Conservation (phyloP, 164 flowering plant genomes). For the Tetrastigma voinierianum region DNA sequence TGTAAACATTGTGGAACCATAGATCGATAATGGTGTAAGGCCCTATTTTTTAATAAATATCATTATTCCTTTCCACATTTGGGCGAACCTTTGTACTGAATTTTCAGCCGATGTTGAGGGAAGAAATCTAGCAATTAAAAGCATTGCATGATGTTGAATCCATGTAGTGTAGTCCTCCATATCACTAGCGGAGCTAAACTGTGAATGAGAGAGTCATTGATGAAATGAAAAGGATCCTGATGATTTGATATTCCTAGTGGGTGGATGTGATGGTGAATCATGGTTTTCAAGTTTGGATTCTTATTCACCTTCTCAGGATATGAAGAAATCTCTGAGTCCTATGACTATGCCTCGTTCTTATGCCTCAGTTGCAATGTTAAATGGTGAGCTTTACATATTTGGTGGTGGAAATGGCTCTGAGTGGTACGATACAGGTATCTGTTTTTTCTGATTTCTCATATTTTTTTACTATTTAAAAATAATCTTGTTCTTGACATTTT, state of each 20-base stretch:
- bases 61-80: too few relatives aligned
- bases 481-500: background rate
- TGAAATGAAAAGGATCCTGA: slow-evolving; percentile 23
- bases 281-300: slow-evolving; percentile 56
- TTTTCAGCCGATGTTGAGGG: slow-evolving; percentile 30
- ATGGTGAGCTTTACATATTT: slow-evolving; percentile 55
- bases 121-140: too few relatives aligned
- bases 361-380: slow-evolving; percentile 53
- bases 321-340: slow-evolving; percentile 49
- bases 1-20: too few relatives aligned
- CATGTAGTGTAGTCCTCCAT: slow-evolving; percentile 19
- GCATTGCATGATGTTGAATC: slow-evolving; percentile 33
- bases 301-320: slow-evolving; percentile 58
- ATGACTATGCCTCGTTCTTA: slow-evolving; percentile 66
- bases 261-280: slow-evolving; percentile 73
- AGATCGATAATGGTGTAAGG: too few relatives aligned
- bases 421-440: slow-evolving; percentile 87
- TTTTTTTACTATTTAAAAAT: too few relatives aligned
- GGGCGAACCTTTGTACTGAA: background rate
- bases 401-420: slow-evolving; percentile 68
- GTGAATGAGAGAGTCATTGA: slow-evolving; percentile 13
- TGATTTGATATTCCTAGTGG: slow-evolving; percentile 54
- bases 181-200: slow-evolving; percentile 14
- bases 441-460: slow-evolving; percentile 3
- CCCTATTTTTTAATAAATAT: too few relatives aligned